Base-by-base conservation (phyloP, 1,284 basidiomycete genomes). In the Apiotrichum akiyoshidainum region DNA sequence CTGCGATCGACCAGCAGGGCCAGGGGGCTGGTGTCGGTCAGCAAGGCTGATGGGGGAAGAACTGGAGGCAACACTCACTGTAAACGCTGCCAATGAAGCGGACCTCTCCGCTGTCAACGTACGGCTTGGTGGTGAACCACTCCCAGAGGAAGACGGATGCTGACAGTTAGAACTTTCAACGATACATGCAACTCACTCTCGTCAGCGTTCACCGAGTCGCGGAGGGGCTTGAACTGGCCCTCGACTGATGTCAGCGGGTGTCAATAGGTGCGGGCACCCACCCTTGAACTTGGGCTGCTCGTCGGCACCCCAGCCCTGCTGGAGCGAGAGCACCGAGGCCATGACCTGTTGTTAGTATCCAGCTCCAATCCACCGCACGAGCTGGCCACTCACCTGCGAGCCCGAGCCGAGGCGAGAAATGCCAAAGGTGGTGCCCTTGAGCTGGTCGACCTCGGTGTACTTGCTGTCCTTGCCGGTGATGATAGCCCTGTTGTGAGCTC, bases 101-200 rank as follows among this genome's bases (percentile, higher is more conserved):
- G 49, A 87, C 89, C 75, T 92, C 86, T 34, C 89, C 90, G 16
- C 82, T 82, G 74, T 95, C 90, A 16, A 83, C 84, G 69, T 85
- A 96, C 1, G 95, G 94, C 75, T 97, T 98, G 17, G 94, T 97
- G 2, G 95, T 98, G 78, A 96, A 97, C 89, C 90, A 93, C 76
- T 95, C 92, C 92, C 93, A 96, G 85, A 76, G 69, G 65, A 74
- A 74, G n/a, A 65, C 68, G 11, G 70, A 72, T 2, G 72, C 69
- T 75, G 59, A 31, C 10, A n/a, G 22, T 62, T 51, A 66, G 65
- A 13, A 5, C 3, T 1, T 39, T 13, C 7, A 16, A 5, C 12
- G 12, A 39, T 19, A 11, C 37, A 6, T 7, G 7, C 31, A 11
- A 57, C 74, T 65, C 50, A 77, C 76, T 78, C 49, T 77, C 73